phyloP scores from a whole-genome alignment of 2,329 filamentous ascomycete species.

The Didymosphaeria variabile region DNA sequence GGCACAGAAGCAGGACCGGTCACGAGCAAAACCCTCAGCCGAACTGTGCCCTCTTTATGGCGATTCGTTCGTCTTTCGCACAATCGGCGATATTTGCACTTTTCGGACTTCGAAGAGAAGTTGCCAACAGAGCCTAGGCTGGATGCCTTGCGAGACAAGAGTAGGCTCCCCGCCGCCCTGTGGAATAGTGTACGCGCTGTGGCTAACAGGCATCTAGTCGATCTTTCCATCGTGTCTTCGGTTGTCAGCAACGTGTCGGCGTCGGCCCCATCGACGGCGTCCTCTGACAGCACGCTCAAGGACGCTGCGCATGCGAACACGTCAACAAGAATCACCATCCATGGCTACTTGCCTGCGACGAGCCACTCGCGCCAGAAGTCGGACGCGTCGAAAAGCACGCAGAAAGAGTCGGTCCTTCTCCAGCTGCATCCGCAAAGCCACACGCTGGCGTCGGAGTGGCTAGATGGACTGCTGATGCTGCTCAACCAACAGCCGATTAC shows the following conservation, averaged over 20 bases:
- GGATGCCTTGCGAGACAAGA: constrained; percentile 78
- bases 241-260: constrained; percentile 92
- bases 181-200: constrained; percentile 30
- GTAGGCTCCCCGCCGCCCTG: constrained; percentile 46
- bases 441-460: constrained; percentile 91
- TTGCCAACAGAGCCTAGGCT: constrained; percentile 72
- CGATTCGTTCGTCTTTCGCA: constrained; percentile 89
- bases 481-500: constrained; percentile 96
- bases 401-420: constrained; percentile 77
- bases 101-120: constrained; percentile 80
- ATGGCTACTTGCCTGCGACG: constrained; percentile 68
- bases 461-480: constrained; percentile 94
- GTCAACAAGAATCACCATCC: constrained; percentile 90
- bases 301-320: constrained; percentile 44
- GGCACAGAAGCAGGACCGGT: constrained; percentile 57
- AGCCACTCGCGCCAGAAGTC: constrained; percentile 40
- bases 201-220: constrained; percentile 63
- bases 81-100: constrained; percentile 89
- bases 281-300: constrained; percentile 57
- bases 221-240: constrained; percentile 86
- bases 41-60: constrained; percentile 67
- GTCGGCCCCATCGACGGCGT: constrained; percentile 59
- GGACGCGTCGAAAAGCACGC: constrained; percentile 41
- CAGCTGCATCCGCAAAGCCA: constrained; percentile 84
- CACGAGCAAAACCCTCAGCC: constrained; percentile 53